Evolutionary conservation across 352 stramenopile species (phyloP).

Genomic region (Globisporangium megalacanthum): DNA sequence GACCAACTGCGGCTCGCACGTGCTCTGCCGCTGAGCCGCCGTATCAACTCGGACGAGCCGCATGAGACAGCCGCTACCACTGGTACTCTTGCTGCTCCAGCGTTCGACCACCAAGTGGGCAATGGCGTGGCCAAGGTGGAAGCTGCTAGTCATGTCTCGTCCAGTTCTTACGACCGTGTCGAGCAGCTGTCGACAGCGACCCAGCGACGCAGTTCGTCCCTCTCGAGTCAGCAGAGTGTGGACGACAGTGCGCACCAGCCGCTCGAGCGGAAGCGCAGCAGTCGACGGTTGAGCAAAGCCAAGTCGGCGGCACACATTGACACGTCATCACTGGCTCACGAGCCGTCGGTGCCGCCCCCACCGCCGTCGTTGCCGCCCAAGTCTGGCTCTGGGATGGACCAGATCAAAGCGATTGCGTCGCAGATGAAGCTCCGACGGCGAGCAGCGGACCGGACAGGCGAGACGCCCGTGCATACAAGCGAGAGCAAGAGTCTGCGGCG

Average conservation of each 20-base stretch:
- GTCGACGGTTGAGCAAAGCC: constrained; percentile 37
- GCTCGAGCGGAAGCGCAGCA: constrained; percentile 18
- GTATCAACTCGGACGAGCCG: constrained; percentile 37
- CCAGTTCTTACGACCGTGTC: neutral
- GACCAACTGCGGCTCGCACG: constrained; percentile 57
- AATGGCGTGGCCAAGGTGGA: too few species aligned
- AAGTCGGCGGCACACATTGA: constrained; percentile 60
- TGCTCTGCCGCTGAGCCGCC: constrained; percentile 42
- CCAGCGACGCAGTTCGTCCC: neutral
- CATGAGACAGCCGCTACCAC: neutral
- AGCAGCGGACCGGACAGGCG: constrained; percentile 1
- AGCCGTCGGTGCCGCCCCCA: constrained; percentile 1
- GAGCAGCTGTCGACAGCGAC: neutral
- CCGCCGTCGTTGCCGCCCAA: neutral
- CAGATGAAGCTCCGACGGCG: constrained; percentile 72
- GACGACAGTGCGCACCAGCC: constrained; percentile 7
- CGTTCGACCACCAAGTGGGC: neutral
- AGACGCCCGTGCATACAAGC: neutral
- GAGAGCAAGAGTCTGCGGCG: constrained; percentile 7
- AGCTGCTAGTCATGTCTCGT: neutral
- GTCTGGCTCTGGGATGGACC: constrained; percentile 31
- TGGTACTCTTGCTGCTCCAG: neutral
- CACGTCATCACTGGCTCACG: constrained; percentile 24
- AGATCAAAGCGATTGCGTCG: constrained; percentile 67
- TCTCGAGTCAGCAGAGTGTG: constrained; percentile 5